A percentile compares a stretch with the other conserved stretches of the same genome.
phyloP scores from a whole-genome alignment of 2,329 filamentous ascomycete species.

The Cercospora sp. region DNA sequence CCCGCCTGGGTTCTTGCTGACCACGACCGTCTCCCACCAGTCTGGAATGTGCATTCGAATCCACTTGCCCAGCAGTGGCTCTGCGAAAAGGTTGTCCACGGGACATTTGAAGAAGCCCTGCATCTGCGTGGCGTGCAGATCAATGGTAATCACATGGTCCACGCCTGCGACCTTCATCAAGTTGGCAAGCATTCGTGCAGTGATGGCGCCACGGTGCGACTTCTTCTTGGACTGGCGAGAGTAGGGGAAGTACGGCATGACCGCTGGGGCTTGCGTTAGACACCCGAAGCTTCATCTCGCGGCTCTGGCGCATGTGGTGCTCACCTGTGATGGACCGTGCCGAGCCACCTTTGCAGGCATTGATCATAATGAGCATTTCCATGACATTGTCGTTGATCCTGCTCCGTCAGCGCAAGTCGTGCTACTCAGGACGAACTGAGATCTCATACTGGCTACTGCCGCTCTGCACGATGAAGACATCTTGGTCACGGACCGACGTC shows the following conservation, averaged over 20 bases:
- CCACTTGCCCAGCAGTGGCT: conserved; percentile 93
- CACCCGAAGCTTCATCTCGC: neutral
- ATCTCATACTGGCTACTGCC: conserved; percentile 70
- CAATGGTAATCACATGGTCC: conserved; percentile 95
- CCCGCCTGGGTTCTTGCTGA: conserved; percentile 96
- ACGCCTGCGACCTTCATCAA: conserved; percentile 90
- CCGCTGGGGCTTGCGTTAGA: conserved; percentile 55
- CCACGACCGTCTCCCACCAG: conserved; percentile 90
- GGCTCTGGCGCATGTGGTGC: conserved; percentile 32
- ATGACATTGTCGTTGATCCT: conserved; percentile 97
- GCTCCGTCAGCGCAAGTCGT: conserved; percentile 30
- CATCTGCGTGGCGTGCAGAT: conserved; percentile 92
- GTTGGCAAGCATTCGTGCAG: conserved; percentile 95
- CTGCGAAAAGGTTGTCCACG: conserved; percentile 94
- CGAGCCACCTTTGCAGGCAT: conserved; percentile 95
- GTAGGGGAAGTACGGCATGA: conserved; percentile 97
- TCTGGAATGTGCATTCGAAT: conserved; percentile 82
- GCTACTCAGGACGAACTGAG: conserved; percentile 12
- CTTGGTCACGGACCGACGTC: conserved; percentile 84
- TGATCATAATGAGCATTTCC: conserved; percentile 93
- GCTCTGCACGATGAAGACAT: conserved; percentile 98
- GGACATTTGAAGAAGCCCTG: conserved; percentile 98
- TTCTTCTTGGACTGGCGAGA: conserved; percentile 99
- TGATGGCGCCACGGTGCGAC: conserved; percentile 92
- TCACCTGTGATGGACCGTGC: conserved; percentile 94